Evolutionary conservation across 768 basidiomycete species (phyloP).

Genomic region (Termitomyces bulborhizus): DNA sequence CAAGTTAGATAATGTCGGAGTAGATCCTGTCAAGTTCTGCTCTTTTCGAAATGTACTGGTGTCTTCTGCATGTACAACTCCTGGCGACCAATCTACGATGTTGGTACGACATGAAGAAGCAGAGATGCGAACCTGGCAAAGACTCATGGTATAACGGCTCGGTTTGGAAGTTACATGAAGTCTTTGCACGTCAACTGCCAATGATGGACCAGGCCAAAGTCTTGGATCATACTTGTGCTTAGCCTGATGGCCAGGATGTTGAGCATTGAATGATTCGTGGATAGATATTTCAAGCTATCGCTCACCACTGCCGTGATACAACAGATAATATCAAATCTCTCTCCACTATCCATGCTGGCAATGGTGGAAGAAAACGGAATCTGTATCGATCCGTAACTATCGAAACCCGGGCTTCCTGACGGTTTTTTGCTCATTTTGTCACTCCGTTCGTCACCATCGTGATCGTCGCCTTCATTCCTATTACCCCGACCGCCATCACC

Average conservation of each 20-base stretch:
- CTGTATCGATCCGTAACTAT: not conserved
- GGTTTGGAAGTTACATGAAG: not conserved
- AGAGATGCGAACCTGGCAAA: not conserved
- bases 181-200: not conserved
- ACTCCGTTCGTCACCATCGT: not conserved
- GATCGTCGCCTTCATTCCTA: not conserved
- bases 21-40: not conserved
- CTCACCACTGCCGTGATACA: not conserved
- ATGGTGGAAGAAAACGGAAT: not conserved
- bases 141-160: not conserved
- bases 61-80: not conserved
- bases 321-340: not conserved
- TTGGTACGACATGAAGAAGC: not conserved
- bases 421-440: not conserved
- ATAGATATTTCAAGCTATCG: not conserved
- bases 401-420: not conserved
- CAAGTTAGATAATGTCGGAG: not conserved
- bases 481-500: not conserved
- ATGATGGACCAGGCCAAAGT: not conserved
- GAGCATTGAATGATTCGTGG: not conserved
- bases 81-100: not conserved
- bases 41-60: not conserved
- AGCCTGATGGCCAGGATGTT: not conserved
- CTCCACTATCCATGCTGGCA: not conserved
- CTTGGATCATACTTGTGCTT: not conserved